Percentiles rank a stretch among this genome's conserved stretches.
phyloP scores from a whole-genome alignment of 352 stramenopile genomes.

The Phytophthora brassicae region DNA sequence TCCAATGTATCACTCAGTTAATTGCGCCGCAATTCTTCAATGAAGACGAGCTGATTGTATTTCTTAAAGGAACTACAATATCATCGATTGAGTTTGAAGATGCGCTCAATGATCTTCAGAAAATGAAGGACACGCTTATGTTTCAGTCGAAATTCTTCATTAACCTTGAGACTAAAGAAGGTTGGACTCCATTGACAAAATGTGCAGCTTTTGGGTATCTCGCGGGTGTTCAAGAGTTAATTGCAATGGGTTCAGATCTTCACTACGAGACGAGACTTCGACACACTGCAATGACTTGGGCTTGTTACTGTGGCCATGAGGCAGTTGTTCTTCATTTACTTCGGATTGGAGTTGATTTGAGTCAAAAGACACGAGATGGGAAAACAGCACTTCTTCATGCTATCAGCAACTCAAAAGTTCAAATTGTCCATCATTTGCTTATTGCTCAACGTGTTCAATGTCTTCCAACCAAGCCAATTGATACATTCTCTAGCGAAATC shows the following conservation, averaged over 20 bases:
- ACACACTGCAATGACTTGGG: conserved; percentile 78
- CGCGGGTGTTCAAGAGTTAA: conserved; percentile 36
- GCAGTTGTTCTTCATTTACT: conserved; percentile 54
- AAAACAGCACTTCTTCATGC: conserved; percentile 77
- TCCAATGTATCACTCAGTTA: conserved; percentile 32
- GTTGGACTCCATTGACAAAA: conserved; percentile 75
- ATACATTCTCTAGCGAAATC: conserved; percentile 28
- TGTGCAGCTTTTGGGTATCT: conserved; percentile 55
- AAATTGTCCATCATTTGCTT: conserved; percentile 62
- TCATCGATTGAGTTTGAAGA: conserved; percentile 20
- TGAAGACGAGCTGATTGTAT: conserved; percentile 39
- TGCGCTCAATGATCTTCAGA: conserved; percentile 27
- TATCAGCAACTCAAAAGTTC: conserved; percentile 48
- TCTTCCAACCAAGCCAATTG: conserved; percentile 26
- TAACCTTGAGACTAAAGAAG: conserved; percentile 55
- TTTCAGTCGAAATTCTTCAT: conserved; percentile 44
- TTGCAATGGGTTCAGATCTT: conserved; percentile 44
- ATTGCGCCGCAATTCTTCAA: conserved; percentile 43
- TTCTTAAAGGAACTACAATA: conserved; percentile 32
- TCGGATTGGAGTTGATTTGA: conserved; percentile 34
- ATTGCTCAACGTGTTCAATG: conserved; percentile 42
- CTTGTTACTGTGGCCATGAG: conserved; percentile 74
- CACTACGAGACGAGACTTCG: conserved; percentile 55
- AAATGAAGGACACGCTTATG: background rate
- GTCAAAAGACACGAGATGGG: conserved; percentile 50